phyloP scores from a whole-genome alignment of 129 eudicot species.

The Glebionis coronaria region DNA sequence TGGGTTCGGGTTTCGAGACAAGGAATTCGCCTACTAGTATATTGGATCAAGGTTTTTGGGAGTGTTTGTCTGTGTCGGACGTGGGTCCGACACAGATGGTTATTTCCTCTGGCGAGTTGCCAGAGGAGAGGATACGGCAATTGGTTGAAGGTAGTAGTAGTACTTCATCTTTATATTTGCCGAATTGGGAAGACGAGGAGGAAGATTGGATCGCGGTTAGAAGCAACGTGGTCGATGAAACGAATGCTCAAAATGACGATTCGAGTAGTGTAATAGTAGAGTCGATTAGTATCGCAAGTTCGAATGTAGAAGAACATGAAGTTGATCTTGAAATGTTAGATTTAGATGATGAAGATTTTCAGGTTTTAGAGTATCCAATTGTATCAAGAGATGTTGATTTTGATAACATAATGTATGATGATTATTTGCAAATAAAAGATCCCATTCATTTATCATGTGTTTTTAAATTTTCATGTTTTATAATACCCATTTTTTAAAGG shows the following conservation, averaged over 20 bases:
- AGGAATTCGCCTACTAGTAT: conserved; percentile 66
- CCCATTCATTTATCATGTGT: conserved; percentile 13
- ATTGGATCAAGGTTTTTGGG: conserved; percentile 74
- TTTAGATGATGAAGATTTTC: conserved; percentile 24
- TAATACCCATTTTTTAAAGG: too few species aligned
- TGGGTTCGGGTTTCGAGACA: conserved; percentile 15
- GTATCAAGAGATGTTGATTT: conserved; percentile 24
- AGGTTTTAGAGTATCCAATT: conserved; percentile 22
- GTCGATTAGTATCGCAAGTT: neutral
- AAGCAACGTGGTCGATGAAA: conserved; percentile 24
- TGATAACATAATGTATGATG: conserved; percentile 23
- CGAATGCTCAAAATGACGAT: neutral
- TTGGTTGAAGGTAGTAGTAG: conserved; percentile 30
- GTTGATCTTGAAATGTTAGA: conserved; percentile 28
- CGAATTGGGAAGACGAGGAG: conserved; percentile 48
- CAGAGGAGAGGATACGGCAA: conserved; percentile 44
- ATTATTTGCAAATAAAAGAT: neutral
- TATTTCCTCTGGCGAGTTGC: conserved; percentile 23
- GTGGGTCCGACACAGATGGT: conserved; percentile 7
- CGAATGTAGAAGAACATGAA: conserved; percentile 30
- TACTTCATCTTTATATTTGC: conserved; percentile 11
- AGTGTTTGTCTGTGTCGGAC: conserved; percentile 41
- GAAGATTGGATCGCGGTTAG: conserved; percentile 72
- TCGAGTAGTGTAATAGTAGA: conserved; percentile 15
- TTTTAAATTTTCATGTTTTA: neutral